Percentiles rank a stretch among this genome's conserved stretches.
Evolutionary conservation across 495 filamentous ascomycete species (phyloP).

Genomic region (Evernia prunastri): DNA sequence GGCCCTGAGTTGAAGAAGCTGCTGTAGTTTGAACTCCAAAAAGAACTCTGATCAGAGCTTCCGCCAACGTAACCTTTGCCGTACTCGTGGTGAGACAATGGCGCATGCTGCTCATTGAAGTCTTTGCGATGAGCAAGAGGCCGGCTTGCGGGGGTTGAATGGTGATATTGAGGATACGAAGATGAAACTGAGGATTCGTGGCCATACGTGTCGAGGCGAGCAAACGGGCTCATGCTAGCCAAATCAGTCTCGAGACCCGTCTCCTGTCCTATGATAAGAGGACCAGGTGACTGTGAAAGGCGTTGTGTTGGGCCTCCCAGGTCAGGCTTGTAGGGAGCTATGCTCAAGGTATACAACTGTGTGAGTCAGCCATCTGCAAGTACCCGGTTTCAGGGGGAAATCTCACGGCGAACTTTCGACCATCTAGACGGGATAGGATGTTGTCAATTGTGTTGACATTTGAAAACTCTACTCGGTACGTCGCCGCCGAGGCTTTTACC

Average conservation of each 20-base stretch:
- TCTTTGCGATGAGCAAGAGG: constrained; percentile 18
- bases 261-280: constrained; percentile 24
- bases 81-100: constrained; percentile 14
- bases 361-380: constrained; percentile 17
- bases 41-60: constrained; percentile 13
- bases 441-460: constrained; percentile 40
- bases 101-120: constrained; percentile 13
- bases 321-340: constrained; percentile 21
- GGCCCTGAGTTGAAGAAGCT: constrained; percentile 10
- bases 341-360: constrained; percentile 26
- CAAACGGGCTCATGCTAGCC: constrained; percentile 14
- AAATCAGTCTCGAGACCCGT: constrained; percentile 15
- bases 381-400: not conserved
- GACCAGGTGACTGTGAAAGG: constrained; percentile 14
- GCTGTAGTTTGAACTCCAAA: constrained; percentile 16
- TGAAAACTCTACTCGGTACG: constrained; percentile 49
- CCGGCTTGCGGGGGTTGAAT: not conserved
- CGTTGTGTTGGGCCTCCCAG: not conserved
- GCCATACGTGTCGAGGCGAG: constrained; percentile 6
- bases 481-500: constrained; percentile 31
- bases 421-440: constrained; percentile 39
- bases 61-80: constrained; percentile 5
- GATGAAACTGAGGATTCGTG: constrained; percentile 13
- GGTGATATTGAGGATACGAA: constrained; percentile 8
- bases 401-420: constrained; percentile 44